phyloP scores from a whole-genome alignment of 306 rosid species.

The Dryas drummondii region DNA sequence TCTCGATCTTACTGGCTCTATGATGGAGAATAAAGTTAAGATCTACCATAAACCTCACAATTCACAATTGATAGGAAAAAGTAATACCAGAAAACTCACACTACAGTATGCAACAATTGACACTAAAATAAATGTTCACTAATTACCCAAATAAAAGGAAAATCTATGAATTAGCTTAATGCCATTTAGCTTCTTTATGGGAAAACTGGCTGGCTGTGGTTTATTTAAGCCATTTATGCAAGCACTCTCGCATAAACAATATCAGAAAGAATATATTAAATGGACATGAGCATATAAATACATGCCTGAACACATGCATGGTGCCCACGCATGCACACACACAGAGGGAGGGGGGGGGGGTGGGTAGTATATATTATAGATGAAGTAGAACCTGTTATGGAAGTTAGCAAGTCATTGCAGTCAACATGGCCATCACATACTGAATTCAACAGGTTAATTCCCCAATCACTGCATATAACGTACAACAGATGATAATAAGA shows the following conservation, averaged over 20 bases:
- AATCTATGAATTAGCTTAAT: neutral
- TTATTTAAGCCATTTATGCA: neutral
- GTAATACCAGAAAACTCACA: neutral
- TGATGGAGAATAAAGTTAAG: neutral
- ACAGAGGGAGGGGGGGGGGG: neutral
- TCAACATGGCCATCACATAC: constrained; percentile 64
- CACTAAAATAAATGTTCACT: neutral
- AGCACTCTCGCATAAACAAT: neutral
- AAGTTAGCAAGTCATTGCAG: constrained; percentile 69
- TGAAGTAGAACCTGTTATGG: constrained; percentile 71
- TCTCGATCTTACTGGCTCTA: neutral
- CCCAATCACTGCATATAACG: constrained; percentile 70
- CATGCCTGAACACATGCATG: neutral
- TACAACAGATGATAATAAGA: constrained; percentile 9
- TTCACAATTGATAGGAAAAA: neutral
- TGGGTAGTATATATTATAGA: neutral
- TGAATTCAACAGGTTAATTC: constrained; percentile 63
- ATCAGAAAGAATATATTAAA: neutral
- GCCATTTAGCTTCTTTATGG: neutral
- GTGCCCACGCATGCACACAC: neutral
- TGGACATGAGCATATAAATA: neutral
- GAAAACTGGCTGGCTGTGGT: neutral
- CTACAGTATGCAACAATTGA: neutral
- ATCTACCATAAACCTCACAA: neutral
- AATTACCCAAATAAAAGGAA: neutral